Evolutionary conservation across 306 rosid species (phyloP).

Genomic region (Lathyrus oleraceus): DNA sequence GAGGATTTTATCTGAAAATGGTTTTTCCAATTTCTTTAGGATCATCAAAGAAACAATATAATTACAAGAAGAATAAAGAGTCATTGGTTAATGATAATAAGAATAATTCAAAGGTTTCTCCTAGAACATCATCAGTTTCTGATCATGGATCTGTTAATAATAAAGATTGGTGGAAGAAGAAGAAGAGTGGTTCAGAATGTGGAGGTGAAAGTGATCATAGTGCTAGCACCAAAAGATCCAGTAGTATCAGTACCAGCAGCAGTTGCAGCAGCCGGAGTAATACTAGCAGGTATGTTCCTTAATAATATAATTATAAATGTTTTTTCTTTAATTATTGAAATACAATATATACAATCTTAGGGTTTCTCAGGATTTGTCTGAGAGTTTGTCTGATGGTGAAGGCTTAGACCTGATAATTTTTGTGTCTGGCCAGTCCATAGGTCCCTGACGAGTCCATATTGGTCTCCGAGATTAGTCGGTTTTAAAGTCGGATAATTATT

Average conservation of each 20-base stretch:
- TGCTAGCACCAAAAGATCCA: slow-evolving; percentile 61
- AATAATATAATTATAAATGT: not conserved
- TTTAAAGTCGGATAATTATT: too few relatives aligned
- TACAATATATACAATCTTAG: too few relatives aligned
- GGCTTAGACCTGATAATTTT: too few relatives aligned
- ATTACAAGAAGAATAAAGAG: slow-evolving; percentile 44
- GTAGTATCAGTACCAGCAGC: slow-evolving; percentile 50
- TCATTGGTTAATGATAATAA: slow-evolving; percentile 31
- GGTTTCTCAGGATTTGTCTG: too few relatives aligned
- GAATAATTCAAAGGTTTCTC: slow-evolving; percentile 48
- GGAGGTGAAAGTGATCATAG: slow-evolving; percentile 46
- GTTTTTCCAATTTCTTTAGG: slow-evolving; percentile 60
- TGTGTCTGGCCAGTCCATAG: too few relatives aligned
- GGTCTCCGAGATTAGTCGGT: too few relatives aligned
- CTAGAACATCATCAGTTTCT: slow-evolving; percentile 47
- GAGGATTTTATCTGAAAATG: slow-evolving; percentile 79
- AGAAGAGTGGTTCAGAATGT: slow-evolving; percentile 41
- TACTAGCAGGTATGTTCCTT: slow-evolving; percentile 53
- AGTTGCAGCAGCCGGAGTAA: slow-evolving; percentile 45
- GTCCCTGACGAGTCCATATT: too few relatives aligned
- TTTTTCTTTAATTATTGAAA: not conserved
- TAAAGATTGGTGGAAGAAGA: slow-evolving; percentile 83
- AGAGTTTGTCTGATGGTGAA: too few relatives aligned
- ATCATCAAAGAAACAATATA: slow-evolving; percentile 34
- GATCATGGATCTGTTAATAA: slow-evolving; percentile 47